Base-by-base conservation (phyloP, 2,329 filamentous ascomycete genomes). In the Zasmidium angulare region DNA sequence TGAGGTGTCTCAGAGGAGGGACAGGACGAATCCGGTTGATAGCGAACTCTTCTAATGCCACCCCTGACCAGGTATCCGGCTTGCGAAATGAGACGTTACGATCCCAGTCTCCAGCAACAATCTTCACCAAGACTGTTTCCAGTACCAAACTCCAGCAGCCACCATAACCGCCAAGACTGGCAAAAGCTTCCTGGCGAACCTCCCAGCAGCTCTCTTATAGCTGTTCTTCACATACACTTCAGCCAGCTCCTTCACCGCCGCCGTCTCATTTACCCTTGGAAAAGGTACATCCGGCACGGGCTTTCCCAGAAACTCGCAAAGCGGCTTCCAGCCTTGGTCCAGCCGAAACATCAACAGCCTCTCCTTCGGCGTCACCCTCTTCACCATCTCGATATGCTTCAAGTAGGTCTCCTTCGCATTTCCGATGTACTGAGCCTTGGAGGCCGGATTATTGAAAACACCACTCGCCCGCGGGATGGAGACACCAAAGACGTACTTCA, bases 261-360 rank as follows among this genome's bases (percentile, higher is more conserved):
- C n/a, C 6, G 36, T 46, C 22, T 62, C 56, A 59, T 62, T 64
- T 7, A 58, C 21, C 12, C 48, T 52, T 2, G 61, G 61, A 47
- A 63, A 63, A 1, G 49, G 50, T 3, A 55, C 52, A 36, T 54
- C 19, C 9, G 58, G 58, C 3, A 57, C 46, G n/a, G 55, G 52
- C 23, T 59, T 54, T n/a, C 53, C 55, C 21, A 63, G 40, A 40
- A 63, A 63, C 46, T 56, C 46, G 46, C 55, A 60, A 17, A 63
- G 52, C 12, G 61, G 61, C 46, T 56, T 49, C 61, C 61, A 61
- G 3, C 59, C 59, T 19, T 59, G 26, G 1, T 56, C 52, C 1
- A 63, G 21, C 2, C 53, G 47, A 26, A 63, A 63, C 20, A 56
- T 17, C 46, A 63, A 48, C 20, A 65, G 24, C 2, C 55, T 52